Base-by-base conservation (phyloP, 106 monocot species). In the Platanthera guangdongensis region DNA sequence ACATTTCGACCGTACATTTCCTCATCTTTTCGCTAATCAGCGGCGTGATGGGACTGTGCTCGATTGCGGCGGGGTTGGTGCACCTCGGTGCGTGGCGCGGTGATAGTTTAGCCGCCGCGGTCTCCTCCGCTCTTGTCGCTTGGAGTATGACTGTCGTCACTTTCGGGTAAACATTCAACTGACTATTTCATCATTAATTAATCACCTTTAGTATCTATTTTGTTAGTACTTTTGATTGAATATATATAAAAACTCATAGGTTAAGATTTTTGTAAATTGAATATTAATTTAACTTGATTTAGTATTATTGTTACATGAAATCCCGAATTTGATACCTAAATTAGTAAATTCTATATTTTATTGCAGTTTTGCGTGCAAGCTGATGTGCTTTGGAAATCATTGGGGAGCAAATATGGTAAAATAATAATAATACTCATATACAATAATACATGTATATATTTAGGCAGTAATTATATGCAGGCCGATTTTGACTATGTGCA, bases 1-100 rank as follows among this genome's bases (percentile, higher is more conserved):
- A 78, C 49, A 55, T 68, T 7, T 51, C 78, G 19, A 80, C 80
- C 16, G 22, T 18, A 9, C 78, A 75, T n/a, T 73, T 81, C 12
- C 77, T 87, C 47, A 68, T 87, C 45, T 83, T 87, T 71, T 65
- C 83, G 13, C 71, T 87, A 62, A 39, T 87, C 50, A 64, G 81
- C 15, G 81, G 83, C 11, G 78, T 69, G 1, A 71, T 78, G 8
- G 83, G 86, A 6, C 68, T 71, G 0, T 83, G 80, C 71, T 78
- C 86, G 47, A 53, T 57, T 52, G 45, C 83, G 16, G 54, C 81
- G 2, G 75, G 83, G 13, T 8, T 78, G 11, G 59, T 78, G 3
- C 86, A 87, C 30, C 15, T 81, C 19, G 18, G 81, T 32, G 80
- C 75, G 7, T 81, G 86, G 83, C 74, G 78, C 9, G 63, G 75